These are phyloP conservation scores for Dittrichia graveolens DNA, from an alignment of 129 eudicot species.

Conservation along the genomic window DNA sequence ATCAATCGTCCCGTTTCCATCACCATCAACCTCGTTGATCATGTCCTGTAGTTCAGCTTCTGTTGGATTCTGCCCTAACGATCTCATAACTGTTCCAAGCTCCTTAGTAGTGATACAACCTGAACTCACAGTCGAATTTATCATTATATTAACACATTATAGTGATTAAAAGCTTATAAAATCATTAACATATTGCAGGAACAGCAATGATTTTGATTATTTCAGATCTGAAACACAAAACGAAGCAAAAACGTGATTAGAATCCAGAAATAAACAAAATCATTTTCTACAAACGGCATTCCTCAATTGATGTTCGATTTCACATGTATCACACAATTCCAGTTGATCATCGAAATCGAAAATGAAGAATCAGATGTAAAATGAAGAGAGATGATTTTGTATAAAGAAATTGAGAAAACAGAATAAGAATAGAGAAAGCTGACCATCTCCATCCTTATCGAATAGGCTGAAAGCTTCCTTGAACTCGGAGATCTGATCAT, in stretches of 20 bases:
- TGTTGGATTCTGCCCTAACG: slow-evolving; percentile 59
- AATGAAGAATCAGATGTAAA: too few species aligned
- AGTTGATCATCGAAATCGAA: too few species aligned
- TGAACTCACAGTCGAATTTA: slow-evolving; percentile 14
- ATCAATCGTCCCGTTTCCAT: slow-evolving; percentile 64
- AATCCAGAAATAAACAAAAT: too few species aligned
- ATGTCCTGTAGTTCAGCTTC: slow-evolving; percentile 67
- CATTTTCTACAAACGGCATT: too few species aligned
- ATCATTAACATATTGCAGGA: too few species aligned
- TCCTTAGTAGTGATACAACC: slow-evolving; percentile 72
- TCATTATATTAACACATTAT: too few species aligned
- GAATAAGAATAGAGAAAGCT: slow-evolving; percentile 1
- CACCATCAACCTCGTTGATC: slow-evolving; percentile 71
- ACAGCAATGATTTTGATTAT: too few species aligned
- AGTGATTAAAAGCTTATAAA: too few species aligned
- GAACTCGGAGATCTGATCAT: slow-evolving; percentile 49
- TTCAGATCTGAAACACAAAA: too few species aligned
- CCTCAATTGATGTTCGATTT: too few species aligned
- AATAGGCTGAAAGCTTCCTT: slow-evolving; percentile 47
- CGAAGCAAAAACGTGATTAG: too few species aligned
- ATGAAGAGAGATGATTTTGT: not conserved
- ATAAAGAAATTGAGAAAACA: not conserved
- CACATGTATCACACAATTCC: too few species aligned
- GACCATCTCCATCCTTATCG: slow-evolving; percentile 45
- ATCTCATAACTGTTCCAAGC: slow-evolving; percentile 68